Conservation (phyloP, 176 grass and related monocot species). For the Sorghum bicolor region DNA sequence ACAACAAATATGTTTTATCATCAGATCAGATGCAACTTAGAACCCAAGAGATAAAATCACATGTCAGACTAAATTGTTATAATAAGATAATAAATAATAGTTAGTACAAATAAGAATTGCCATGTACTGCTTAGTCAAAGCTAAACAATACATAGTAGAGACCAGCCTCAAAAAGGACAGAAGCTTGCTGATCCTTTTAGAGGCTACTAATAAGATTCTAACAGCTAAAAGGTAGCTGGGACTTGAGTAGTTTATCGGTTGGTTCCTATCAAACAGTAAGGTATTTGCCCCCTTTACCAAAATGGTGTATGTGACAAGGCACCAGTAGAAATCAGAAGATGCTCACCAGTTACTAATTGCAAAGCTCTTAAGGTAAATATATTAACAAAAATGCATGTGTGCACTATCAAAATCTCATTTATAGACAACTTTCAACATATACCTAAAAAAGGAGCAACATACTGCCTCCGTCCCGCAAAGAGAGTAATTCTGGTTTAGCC, state of each 20-base stretch:
- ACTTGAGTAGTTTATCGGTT: neutral
- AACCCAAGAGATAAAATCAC: neutral
- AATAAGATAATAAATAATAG: slow-evolving; percentile 10
- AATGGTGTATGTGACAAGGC: neutral
- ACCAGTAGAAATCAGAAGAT: neutral
- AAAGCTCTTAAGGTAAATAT: neutral
- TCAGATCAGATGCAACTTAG: neutral
- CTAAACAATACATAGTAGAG: neutral
- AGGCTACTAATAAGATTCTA: neutral
- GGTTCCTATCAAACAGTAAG: neutral
- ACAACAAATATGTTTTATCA: slow-evolving; percentile 1
- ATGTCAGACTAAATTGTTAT: neutral
- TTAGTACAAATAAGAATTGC: slow-evolving; percentile 15
- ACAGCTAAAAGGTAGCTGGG: neutral
- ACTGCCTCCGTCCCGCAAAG: neutral
- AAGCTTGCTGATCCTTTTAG: neutral
- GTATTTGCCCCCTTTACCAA: neutral
- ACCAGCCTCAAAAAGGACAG: neutral
- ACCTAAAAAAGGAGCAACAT: neutral
- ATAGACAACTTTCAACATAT: slow-evolving; percentile 2
- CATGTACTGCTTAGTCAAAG: neutral
- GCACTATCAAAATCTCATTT: slow-evolving; percentile 6
- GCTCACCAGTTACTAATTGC: neutral
- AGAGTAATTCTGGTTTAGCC: neutral
- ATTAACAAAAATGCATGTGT: neutral